Percentiles rank a stretch among this genome's conserved stretches.
phyloP scores from a whole-genome alignment of 139 green algal genomes.

The Volvox africanus region DNA sequence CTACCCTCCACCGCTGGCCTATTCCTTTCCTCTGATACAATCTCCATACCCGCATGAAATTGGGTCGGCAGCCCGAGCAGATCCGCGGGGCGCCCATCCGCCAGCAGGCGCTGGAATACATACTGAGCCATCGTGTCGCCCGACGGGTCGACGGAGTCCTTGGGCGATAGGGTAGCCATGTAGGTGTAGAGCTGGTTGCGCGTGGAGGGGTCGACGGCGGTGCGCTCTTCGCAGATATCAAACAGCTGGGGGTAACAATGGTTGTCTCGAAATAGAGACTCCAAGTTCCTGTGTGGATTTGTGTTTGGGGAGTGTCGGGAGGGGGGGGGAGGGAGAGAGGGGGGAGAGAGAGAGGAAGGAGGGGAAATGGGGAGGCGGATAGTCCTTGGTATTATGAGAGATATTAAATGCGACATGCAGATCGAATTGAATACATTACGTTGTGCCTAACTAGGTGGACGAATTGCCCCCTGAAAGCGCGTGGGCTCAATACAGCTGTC shows the following conservation, averaged over 20 bases:
- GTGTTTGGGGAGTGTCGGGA: neutral
- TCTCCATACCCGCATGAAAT: slow-evolving; percentile 42
- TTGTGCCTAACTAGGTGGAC: too few species aligned
- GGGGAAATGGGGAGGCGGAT: too few species aligned
- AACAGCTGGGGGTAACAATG: slow-evolving; percentile 62
- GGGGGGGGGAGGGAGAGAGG: neutral
- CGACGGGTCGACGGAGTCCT: slow-evolving; percentile 4
- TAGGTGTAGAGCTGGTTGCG: slow-evolving; percentile 48
- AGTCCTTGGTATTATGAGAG: too few species aligned
- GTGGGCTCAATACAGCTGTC: too few species aligned
- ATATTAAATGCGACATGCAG: too few species aligned
- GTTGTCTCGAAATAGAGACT: slow-evolving; percentile 55
- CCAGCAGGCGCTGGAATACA: slow-evolving; percentile 50
- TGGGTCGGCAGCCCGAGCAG: slow-evolving; percentile 51
- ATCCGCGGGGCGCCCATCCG: slow-evolving; percentile 49
- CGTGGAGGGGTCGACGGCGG: slow-evolving; percentile 3
- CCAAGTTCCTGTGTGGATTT: slow-evolving; percentile 32
- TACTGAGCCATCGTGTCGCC: slow-evolving; percentile 45
- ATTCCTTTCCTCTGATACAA: neutral
- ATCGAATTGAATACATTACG: too few species aligned
- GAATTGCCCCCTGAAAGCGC: too few species aligned
- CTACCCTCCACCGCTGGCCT: neutral
- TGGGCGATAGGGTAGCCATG: slow-evolving; percentile 44
- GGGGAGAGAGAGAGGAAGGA: too few species aligned
- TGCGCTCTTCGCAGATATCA: slow-evolving; percentile 39